A percentile compares a stretch with the other conserved stretches of the same genome.
phyloP scores from a whole-genome alignment of 108 stramenopile genomes.

The Craspedostauros australis region DNA sequence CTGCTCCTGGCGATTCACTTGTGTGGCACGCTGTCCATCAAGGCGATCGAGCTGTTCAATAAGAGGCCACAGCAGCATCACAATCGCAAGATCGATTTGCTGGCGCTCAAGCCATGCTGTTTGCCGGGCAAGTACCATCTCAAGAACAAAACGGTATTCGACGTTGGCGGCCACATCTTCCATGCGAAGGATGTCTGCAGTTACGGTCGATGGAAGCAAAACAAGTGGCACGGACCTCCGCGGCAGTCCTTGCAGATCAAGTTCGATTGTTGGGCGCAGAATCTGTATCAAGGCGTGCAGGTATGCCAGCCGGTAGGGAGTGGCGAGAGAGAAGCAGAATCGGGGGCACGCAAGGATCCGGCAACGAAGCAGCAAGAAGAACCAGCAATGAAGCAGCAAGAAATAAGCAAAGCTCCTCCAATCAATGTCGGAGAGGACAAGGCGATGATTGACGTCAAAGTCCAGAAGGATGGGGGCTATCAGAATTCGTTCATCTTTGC shows the following conservation, averaged over 20 bases:
- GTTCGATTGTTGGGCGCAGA: conserved; percentile 39
- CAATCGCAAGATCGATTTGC: conserved; percentile 21
- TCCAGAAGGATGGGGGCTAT: conserved; percentile 45
- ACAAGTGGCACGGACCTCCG: conserved; percentile 51
- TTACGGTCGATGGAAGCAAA: conserved; percentile 41
- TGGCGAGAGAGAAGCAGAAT: background rate
- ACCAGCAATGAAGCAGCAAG: no score
- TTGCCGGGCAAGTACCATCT: conserved; percentile 55
- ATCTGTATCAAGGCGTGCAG: conserved; percentile 43
- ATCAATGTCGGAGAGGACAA: no score
- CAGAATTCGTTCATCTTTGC: conserved; percentile 62
- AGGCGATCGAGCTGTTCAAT: conserved; percentile 60
- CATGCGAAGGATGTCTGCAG: conserved; percentile 43
- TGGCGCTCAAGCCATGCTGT: conserved; percentile 65
- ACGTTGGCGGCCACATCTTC: conserved; percentile 32
- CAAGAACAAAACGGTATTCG: conserved; percentile 40
- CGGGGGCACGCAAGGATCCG: background rate
- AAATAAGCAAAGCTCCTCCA: no score
- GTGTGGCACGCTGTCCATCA: conserved; percentile 53
- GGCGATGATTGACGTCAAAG: no score
- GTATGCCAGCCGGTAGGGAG: no score
- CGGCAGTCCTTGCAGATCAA: conserved; percentile 18
- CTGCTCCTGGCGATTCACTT: conserved; percentile 54
- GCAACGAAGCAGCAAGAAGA: no score
- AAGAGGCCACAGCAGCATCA: conserved; percentile 21